Percentiles rank a stretch among this genome's conserved stretches.
Conservation (phyloP, 805 yeast genomes). For the Wickerhamiella bombiphila region DNA sequence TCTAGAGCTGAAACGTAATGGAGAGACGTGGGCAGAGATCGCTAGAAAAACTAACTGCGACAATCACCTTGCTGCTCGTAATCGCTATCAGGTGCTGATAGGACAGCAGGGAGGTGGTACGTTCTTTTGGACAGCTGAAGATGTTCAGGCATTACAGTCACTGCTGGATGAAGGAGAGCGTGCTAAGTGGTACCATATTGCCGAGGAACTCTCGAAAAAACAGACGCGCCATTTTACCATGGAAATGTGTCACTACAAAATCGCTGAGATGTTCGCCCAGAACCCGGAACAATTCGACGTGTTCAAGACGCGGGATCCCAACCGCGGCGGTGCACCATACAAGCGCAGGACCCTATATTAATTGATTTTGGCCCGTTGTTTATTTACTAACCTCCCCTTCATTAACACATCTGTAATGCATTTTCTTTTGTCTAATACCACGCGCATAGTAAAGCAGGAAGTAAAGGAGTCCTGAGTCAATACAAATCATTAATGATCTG, state of each 20-base stretch:
- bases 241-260: slow-evolving; percentile 39
- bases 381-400: no score
- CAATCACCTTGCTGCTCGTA: slow-evolving; percentile 57
- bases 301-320: slow-evolving; percentile 16
- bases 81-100: slow-evolving; percentile 63
- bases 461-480: no score
- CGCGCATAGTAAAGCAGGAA: no score
- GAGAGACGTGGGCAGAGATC: slow-evolving; percentile 60
- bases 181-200: slow-evolving; percentile 54
- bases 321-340: slow-evolving; percentile 15
- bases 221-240: slow-evolving; percentile 37
- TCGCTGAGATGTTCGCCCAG: slow-evolving; percentile 37
- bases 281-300: slow-evolving; percentile 48
- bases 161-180: slow-evolving; percentile 55
- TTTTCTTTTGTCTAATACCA: no score
- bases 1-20: slow-evolving; percentile 43
- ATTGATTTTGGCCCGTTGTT: no score
- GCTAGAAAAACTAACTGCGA: slow-evolving; percentile 52
- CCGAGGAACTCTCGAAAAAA: slow-evolving; percentile 42
- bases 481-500: no score
- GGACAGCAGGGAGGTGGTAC: slow-evolving; percentile 74
- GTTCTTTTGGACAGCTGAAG: slow-evolving; percentile 46
- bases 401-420: no score
- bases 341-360: slow-evolving; percentile 7
- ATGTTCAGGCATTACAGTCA: slow-evolving; percentile 34